These are phyloP conservation scores for Terana coerulea DNA, from an alignment of 768 basidiomycete species.

Conservation along the genomic window DNA sequence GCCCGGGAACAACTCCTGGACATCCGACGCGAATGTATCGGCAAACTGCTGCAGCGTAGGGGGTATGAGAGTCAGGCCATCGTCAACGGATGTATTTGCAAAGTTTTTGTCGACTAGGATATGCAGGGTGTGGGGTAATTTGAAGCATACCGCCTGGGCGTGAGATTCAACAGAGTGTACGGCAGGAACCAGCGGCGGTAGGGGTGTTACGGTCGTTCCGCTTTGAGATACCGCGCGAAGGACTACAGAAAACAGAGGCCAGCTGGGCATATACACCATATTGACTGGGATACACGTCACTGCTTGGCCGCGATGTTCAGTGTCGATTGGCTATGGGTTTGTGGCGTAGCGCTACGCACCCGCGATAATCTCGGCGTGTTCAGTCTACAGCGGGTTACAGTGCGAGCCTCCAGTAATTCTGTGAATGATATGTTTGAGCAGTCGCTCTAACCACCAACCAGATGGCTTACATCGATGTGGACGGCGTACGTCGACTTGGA, in stretches of 20 bases:
- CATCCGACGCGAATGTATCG: constrained; percentile 21
- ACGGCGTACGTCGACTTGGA: too few relatives aligned
- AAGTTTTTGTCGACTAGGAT: constrained; percentile 15
- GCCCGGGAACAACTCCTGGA: constrained; percentile 18
- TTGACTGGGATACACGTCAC: not conserved
- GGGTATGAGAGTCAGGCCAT: constrained; percentile 23
- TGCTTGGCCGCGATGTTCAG: too few relatives aligned
- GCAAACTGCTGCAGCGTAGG: constrained; percentile 21
- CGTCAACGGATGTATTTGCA: constrained; percentile 13
- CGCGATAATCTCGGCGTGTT: too few relatives aligned
- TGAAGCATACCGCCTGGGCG: not conserved
- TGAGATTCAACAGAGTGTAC: constrained; percentile 9
- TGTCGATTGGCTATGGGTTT: too few relatives aligned
- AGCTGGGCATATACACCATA: not conserved
- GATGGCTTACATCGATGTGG: too few relatives aligned
- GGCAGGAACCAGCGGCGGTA: constrained; percentile 17
- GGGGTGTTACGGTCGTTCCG: not conserved
- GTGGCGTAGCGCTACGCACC: too few relatives aligned
- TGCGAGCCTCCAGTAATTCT: too few relatives aligned
- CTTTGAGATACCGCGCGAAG: not conserved
- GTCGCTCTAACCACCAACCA: too few relatives aligned
- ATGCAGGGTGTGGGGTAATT: constrained; percentile 9
- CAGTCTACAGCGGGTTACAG: too few relatives aligned
- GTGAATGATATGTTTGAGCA: too few relatives aligned
- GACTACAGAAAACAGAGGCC: not conserved